Base-by-base conservation (phyloP, 202 grass and related monocot genomes). In the Dendrocalamus latiflorus region DNA sequence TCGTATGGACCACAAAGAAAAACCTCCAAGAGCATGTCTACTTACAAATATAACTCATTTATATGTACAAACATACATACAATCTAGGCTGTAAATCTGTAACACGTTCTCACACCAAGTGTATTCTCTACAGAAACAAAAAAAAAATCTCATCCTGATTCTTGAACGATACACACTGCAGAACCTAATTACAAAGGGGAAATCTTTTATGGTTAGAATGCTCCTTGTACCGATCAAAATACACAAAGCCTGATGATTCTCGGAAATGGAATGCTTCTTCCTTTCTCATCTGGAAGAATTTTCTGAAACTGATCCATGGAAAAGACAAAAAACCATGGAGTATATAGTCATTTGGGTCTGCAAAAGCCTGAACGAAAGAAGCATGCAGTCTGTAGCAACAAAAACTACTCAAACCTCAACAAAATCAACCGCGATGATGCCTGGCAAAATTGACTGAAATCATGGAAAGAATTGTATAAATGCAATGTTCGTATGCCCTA, bases 41-140 rank as follows among this genome's bases (percentile, higher is more conserved):
- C 33, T 51, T 54, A 70, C 72, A 63, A 62, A 21, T 18, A 70
- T 24, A 81, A 39, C 15, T 67, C 58, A 21, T 82, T 86, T 68
- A 82, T 39, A 74, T 83, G 67, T 71, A 61, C 58, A 86, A 53
- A 36, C n/a, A 65, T 68, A 37, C 48, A 59, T 38, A 72, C 33
- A 85, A 50, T 39, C 60, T 21, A n/a, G 17, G 10, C 41, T 30
- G 49, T 65, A 58, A 24, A 13, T 20, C 60, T 49, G 62, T 55
- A 68, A 13, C n/a, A n/a, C n/a, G n/a, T 60, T 75, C 61, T 86
- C 45, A 65, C 37, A 59, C 2, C 11, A 77, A 49, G 4, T 34
- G 1, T 63, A n/a, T n/a, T n/a, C n/a, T n/a, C n/a, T n/a, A n/a
- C n/a, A n/a, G n/a, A n/a, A n/a, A n/a, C n/a, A n/a, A 58, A 70